Conservation (phyloP, 2,329 filamentous ascomycete genomes). For the Trichoderma sp. region DNA sequence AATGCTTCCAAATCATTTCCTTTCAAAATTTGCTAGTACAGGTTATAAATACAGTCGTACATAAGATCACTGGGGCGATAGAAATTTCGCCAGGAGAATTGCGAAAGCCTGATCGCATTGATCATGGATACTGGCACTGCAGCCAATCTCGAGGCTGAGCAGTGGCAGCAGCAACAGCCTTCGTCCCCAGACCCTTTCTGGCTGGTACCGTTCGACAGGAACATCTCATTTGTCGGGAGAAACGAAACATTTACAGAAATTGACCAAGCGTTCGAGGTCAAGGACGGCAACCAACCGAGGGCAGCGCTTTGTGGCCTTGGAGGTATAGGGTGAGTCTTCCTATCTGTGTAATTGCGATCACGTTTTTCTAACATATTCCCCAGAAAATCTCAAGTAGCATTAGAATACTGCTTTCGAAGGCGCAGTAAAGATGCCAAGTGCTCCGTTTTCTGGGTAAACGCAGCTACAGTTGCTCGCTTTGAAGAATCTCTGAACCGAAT, state of each 20-base stretch:
- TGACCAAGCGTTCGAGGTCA: slow-evolving; percentile 3
- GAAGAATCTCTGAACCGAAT: slow-evolving; percentile 18
- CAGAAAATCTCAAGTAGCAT: slow-evolving; percentile 16
- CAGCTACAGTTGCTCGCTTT: slow-evolving; percentile 13
- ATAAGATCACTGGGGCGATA: too few species aligned
- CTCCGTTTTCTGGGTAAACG: slow-evolving; percentile 18
- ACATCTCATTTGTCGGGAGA: slow-evolving; percentile 12
- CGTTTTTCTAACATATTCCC: background rate
- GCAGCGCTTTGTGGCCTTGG: slow-evolving; percentile 16
- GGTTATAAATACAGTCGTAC: background rate
- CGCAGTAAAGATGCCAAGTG: background rate
- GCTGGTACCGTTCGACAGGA: slow-evolving; percentile 14
- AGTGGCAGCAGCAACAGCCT: background rate
- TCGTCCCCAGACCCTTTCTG: background rate
- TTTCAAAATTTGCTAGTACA: background rate
- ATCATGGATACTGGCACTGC: slow-evolving; percentile 1
- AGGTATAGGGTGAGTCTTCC: slow-evolving; percentile 9
- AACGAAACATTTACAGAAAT: slow-evolving; percentile 8
- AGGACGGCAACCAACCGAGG: slow-evolving; percentile 7
- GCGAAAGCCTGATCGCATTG: background rate
- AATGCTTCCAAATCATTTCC: background rate
- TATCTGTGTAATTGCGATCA: background rate
- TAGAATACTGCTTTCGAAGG: slow-evolving; percentile 17
- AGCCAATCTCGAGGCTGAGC: background rate
- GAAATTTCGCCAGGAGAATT: background rate